These are phyloP conservation scores for Aspergillus saccharolyticus DNA, from an alignment of 495 filamentous ascomycete species.

Conservation along the genomic window DNA sequence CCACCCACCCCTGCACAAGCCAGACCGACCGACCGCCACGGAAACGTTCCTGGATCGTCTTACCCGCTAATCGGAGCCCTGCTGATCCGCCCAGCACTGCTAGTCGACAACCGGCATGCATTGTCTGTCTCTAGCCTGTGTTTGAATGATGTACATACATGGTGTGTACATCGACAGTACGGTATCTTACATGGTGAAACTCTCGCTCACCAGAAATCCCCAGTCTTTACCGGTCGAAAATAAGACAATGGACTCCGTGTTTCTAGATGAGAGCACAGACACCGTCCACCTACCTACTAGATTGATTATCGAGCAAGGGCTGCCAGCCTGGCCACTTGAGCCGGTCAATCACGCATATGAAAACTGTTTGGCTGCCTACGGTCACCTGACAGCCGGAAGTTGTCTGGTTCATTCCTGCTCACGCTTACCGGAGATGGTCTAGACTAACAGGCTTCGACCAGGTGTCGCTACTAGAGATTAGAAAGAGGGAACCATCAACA, in stretches of 20 bases:
- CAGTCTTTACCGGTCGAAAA: not conserved
- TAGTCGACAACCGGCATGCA: slow-evolving; percentile 3
- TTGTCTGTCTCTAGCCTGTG: not conserved
- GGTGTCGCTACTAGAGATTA: not conserved
- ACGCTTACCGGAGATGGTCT: not conserved
- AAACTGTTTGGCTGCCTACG: not conserved
- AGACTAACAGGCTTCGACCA: not conserved
- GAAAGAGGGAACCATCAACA: not conserved
- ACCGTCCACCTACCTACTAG: not conserved
- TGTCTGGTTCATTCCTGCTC: not conserved
- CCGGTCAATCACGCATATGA: not conserved
- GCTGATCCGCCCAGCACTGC: slow-evolving; percentile 11
- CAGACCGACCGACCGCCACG: not conserved
- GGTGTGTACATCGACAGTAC: too few relatives aligned
- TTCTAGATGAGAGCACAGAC: not conserved
- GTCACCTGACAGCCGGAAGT: slow-evolving; percentile 1
- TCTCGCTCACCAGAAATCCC: not conserved
- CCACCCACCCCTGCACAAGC: not conserved
- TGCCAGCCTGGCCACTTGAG: not conserved
- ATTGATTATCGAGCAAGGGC: not conserved
- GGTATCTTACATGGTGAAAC: too few relatives aligned
- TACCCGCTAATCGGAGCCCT: slow-evolving; percentile 14
- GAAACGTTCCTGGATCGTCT: slow-evolving; percentile 23
- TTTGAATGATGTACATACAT: not conserved
- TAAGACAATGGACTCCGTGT: not conserved